Percentiles rank a stretch among this genome's conserved stretches.
phyloP scores from a whole-genome alignment of 495 filamentous ascomycete genomes.

The Lasiosphaeria miniovina region DNA sequence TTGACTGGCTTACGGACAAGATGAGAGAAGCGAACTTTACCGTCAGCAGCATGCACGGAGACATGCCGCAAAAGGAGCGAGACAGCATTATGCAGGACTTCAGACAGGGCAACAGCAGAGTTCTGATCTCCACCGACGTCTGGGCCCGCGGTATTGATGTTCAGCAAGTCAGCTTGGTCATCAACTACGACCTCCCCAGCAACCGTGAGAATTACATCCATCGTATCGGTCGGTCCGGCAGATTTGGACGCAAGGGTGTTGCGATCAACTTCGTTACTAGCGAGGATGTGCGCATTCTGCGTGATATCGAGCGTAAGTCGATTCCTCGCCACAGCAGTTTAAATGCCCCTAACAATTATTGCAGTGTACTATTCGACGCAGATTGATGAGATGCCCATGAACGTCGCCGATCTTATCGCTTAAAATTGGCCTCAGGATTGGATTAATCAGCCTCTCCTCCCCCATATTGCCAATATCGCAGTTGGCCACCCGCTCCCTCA shows the following conservation, averaged over 20 bases:
- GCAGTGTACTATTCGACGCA: constrained; percentile 69
- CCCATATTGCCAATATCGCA: too few species aligned
- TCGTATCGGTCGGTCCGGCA: constrained; percentile 96
- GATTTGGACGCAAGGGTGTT: constrained; percentile 99
- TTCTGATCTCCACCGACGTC: constrained; percentile 95
- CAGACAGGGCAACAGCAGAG: constrained; percentile 93
- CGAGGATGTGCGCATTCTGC: constrained; percentile 98
- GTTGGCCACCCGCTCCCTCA: too few species aligned
- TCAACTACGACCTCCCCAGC: constrained; percentile 98
- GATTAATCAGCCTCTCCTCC: too few species aligned
- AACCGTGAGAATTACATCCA: constrained; percentile 99
- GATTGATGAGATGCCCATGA: constrained; percentile 87
- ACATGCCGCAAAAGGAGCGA: constrained; percentile 96
- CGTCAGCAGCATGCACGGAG: constrained; percentile 98
- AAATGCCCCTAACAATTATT: constrained; percentile 18
- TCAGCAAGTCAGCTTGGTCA: constrained; percentile 97
- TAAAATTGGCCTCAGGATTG: constrained; percentile 13
- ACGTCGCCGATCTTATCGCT: constrained; percentile 68
- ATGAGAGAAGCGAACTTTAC: constrained; percentile 97
- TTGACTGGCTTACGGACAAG: constrained; percentile 99
- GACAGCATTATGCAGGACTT: constrained; percentile 99
- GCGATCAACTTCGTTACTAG: constrained; percentile 99
- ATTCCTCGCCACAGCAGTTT: constrained; percentile 9
- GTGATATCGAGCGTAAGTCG: constrained; percentile 76
- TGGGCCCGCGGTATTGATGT: constrained; percentile 99